Evolutionary conservation across 108 stramenopile genomes (phyloP).

Genomic region (Schizochytrium sp.): DNA sequence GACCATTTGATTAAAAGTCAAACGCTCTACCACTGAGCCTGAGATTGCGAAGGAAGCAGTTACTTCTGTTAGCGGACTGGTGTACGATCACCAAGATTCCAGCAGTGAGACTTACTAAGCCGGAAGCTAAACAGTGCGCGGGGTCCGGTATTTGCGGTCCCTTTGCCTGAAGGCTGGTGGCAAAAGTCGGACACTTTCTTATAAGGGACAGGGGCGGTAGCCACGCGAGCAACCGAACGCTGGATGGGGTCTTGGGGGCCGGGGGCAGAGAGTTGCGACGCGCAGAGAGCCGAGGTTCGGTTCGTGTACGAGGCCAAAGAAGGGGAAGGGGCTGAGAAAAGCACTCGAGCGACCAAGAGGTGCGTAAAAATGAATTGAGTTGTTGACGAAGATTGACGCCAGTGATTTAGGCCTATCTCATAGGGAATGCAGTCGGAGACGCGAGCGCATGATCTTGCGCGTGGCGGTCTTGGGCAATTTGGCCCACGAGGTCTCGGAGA

Average conservation of each 20-base stretch:
- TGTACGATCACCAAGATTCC: background rate
- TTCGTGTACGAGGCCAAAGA: no score
- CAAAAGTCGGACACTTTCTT: background rate
- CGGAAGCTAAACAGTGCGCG: background rate
- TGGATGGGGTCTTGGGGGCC: no score
- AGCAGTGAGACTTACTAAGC: background rate
- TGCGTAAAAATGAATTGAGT: no score
- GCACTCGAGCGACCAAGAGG: no score
- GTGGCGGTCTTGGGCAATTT: background rate
- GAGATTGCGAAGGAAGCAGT: background rate
- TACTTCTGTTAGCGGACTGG: background rate
- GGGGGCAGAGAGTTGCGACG: no score
- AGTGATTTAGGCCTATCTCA: background rate
- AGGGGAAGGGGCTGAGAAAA: no score
- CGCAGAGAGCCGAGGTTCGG: no score
- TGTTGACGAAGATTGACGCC: no score
- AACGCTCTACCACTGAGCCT: slow-evolving; percentile 9
- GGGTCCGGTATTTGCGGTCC: background rate
- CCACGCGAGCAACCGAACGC: no score
- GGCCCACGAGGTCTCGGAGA: background rate
- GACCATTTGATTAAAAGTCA: slow-evolving; percentile 10
- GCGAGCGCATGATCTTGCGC: background rate
- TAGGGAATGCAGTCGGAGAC: background rate
- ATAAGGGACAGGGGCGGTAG: background rate
- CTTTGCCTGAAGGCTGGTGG: background rate